phyloP scores from a whole-genome alignment of 2,329 filamentous ascomycete genomes.

The Zalaria sp. region DNA sequence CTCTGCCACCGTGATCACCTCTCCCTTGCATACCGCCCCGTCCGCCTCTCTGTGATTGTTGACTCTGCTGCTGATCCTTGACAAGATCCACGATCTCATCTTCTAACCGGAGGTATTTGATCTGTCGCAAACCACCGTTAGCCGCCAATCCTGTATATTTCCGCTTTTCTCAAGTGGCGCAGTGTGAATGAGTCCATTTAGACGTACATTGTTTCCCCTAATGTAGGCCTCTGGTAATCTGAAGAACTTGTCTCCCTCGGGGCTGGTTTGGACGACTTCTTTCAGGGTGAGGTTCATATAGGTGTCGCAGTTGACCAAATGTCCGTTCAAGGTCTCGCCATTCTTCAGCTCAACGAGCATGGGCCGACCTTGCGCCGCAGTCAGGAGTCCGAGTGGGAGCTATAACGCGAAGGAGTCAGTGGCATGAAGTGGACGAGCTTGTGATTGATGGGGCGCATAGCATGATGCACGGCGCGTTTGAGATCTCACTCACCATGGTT shows the following conservation, averaged over 20 bases:
- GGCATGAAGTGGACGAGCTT: constrained; percentile 6
- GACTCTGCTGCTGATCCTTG: constrained; percentile 77
- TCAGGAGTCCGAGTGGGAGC: constrained; percentile 67
- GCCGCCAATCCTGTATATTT: background rate
- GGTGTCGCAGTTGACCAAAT: constrained; percentile 91
- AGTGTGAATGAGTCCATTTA: background rate
- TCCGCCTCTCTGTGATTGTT: constrained; percentile 43
- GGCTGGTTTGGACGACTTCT: constrained; percentile 91
- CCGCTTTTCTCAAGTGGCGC: background rate
- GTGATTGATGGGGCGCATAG: background rate
- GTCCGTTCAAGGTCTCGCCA: constrained; percentile 92
- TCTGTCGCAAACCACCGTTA: constrained; percentile 40
- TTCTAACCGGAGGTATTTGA: constrained; percentile 93
- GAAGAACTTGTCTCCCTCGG: constrained; percentile 89
- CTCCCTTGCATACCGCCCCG: constrained; percentile 46
- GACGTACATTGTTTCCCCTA: constrained; percentile 82
- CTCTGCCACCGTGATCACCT: constrained; percentile 32
- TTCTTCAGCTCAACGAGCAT: constrained; percentile 98
- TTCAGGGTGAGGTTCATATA: constrained; percentile 99
- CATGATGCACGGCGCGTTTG: background rate
- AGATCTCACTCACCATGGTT: constrained; percentile 10
- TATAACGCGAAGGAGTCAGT: constrained; percentile 16
- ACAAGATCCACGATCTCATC: constrained; percentile 93
- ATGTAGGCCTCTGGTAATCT: constrained; percentile 89
- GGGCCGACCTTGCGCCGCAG: constrained; percentile 89